phyloP scores from a whole-genome alignment of 2,329 filamentous ascomycete species.

The Helotiales sp. region DNA sequence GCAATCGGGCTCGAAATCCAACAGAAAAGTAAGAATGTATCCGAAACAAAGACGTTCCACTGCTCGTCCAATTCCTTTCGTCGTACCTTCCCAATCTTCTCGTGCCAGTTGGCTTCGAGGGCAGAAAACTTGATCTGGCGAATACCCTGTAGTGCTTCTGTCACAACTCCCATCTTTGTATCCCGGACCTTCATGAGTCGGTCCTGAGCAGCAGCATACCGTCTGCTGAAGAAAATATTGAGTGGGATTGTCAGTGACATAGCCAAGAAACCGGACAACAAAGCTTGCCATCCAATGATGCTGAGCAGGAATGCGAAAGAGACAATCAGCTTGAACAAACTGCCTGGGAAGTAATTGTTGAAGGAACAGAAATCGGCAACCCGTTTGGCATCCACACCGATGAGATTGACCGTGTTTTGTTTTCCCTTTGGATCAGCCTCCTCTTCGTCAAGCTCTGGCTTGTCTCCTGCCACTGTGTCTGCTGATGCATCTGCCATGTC shows the following conservation, averaged over 20 bases:
- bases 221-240: conserved; percentile 69
- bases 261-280: conserved; percentile 67
- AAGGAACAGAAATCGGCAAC: conserved; percentile 71
- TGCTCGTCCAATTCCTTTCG: conserved; percentile 69
- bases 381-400: conserved; percentile 75
- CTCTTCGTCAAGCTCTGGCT: conserved; percentile 45
- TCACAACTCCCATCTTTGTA: conserved; percentile 75
- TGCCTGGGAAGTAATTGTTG: conserved; percentile 68
- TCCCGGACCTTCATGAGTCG: conserved; percentile 77
- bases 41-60: conserved; percentile 68
- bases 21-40: conserved; percentile 66
- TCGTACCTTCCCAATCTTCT: conserved; percentile 67
- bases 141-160: conserved; percentile 78
- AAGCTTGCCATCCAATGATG: conserved; percentile 73
- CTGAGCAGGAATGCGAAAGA: conserved; percentile 70
- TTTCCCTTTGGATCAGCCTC: conserved; percentile 61
- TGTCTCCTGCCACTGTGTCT: conserved; percentile 39
- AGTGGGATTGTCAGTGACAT: conserved; percentile 69
- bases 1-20: conserved; percentile 78
- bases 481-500: conserved; percentile 38
- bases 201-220: conserved; percentile 68
- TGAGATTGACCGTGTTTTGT: conserved; percentile 77
- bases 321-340: conserved; percentile 65
- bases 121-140: conserved; percentile 86
- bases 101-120: conserved; percentile 75